Evolutionary conservation across 768 basidiomycete species (phyloP), one percentile per base, ranked within the genome.

Genomic region (Jaapia argillacea): DNA sequence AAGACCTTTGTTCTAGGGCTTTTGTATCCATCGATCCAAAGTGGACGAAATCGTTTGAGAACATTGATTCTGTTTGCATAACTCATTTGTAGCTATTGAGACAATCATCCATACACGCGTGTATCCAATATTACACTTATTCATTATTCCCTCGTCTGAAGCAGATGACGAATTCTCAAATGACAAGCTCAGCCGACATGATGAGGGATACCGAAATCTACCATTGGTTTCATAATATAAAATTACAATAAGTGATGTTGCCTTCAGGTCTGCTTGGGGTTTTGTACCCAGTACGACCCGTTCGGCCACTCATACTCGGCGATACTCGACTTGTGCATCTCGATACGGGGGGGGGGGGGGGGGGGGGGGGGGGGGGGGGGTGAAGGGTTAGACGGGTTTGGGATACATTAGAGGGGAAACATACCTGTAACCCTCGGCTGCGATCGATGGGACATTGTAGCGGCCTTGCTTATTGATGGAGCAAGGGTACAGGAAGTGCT

Each of bases 401-500:
- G 6, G 12, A 33, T 44, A 33, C 22, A 28, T 20, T 22, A 26
- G 3, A 24, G n/a, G 18, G 12, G 5, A 28, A 40, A 53, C 70
- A 18, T 24, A 78, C 79, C 79, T 83, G 62, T 91, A 90, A 1
- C 91, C 91, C 53, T 87, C 90, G 14, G 70, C 62, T 0, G 85
- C 69, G 51, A 85, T 76, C 45, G 53, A 64, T 0, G 91, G 91
- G 3, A 93, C 85, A 53, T 91, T 92, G 62, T 96, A 97, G 31
- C 89, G 71, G 31, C 92, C 93, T 13, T 72, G 72, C 2, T 63
- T 48, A 63, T 93, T 96, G 66, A 97, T 89, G 14, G 87, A 84
- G 54, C 86, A 88, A 2, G 90, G 91, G 47, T 79, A 79, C 35
- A 82, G 65, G 64, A 96, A 98, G 58, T 96, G 87, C 55, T 97